Base-by-base conservation (phyloP, 257 asterid species). In the Primulina tabacum region DNA sequence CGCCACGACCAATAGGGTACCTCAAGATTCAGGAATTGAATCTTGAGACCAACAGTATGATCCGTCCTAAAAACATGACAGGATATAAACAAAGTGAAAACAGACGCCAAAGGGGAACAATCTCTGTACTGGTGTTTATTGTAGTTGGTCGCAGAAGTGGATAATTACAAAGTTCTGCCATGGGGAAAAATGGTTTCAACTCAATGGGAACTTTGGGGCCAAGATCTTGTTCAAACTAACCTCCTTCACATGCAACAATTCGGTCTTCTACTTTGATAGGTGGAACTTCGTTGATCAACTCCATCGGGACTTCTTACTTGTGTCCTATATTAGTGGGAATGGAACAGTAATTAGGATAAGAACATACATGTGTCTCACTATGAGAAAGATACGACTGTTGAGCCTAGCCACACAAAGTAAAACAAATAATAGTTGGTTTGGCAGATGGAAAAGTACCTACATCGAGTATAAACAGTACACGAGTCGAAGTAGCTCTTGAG, bases 211-310 rank as follows among this genome's bases (percentile, higher is more conserved):
- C 53, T 26, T 69, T 30, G 50, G 61, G 7, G 26, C 30, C 28
- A 37, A 69, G 60, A 50, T 14, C 8, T n/a, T 16, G 34, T 52
- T 61, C 71, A 59, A 69, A 60, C 89, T 61, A 65, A 90, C 99
- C 96, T 84, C 99, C 97, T 85, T 91, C 99, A 69, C 97, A 90
- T 69, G 88, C 96, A 74, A 74, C 96, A 56, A 89, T 89, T 81
- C 96, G 79, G 79, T 87, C 90, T 66, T 83, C 87, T 50, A 94
- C 96, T 88, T 81, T 91, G 83, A 90, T 89, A 7, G 99, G 97
- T 73, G 92, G 95, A 76, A 91, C 99, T 85, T 94, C 99, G 75
- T 88, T 89, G 86, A 94, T 94, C 89, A 94, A 75, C 75, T 94
- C 93, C 97, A 91, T 90, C 10, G 97, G 68, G 99, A 94, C 74